These are phyloP conservation scores for Fraxinus excelsior DNA, from an alignment of 257 asterid genomes.

Conservation along the genomic window DNA sequence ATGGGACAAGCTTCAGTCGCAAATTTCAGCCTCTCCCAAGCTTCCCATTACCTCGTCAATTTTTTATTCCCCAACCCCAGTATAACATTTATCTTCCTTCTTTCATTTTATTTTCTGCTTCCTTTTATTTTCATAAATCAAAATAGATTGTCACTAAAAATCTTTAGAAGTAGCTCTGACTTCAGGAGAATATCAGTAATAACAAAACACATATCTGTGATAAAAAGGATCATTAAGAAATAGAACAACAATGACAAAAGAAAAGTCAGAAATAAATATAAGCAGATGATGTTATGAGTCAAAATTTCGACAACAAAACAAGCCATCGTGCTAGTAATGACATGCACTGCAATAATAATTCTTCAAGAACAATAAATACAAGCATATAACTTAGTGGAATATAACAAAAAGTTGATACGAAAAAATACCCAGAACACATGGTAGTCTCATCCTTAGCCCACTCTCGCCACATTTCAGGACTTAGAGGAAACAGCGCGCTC, in stretches of 20 bases:
- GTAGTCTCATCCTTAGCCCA: constrained; percentile 88
- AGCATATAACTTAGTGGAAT: neutral
- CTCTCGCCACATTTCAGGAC: constrained; percentile 88
- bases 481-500: constrained; percentile 79
- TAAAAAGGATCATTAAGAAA: neutral
- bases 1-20: too few relatives aligned
- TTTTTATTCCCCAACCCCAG: neutral
- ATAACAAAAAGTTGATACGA: constrained; percentile 10
- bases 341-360: neutral
- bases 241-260: neutral
- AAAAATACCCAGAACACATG: constrained; percentile 58
- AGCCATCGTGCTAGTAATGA: neutral
- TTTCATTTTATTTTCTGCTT: neutral
- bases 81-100: neutral
- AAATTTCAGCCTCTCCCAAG: too few relatives aligned
- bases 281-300: neutral
- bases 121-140: neutral
- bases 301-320: neutral
- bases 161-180: neutral
- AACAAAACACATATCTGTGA: neutral
- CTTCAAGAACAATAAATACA: constrained; percentile 8
- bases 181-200: neutral
- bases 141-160: neutral
- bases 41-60: neutral
- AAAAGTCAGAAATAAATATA: neutral